These are phyloP conservation scores for Sporothrix inflata DNA, from an alignment of 2,329 filamentous ascomycete genomes.

Conservation along the genomic window DNA sequence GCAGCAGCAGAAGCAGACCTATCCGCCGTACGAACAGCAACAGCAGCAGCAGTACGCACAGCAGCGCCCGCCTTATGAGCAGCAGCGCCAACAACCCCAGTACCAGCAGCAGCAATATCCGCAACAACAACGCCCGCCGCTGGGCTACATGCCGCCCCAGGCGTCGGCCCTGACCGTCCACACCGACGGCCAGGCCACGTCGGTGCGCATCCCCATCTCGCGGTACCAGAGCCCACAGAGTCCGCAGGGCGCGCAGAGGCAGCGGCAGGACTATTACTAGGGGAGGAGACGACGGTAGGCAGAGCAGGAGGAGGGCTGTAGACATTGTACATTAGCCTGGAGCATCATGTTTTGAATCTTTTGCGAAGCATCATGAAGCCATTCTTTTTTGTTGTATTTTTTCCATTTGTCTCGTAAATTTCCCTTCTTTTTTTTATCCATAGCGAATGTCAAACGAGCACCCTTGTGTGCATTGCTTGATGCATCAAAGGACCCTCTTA, in stretches of 20 bases:
- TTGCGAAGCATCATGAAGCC: conserved; percentile 13
- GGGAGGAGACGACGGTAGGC: neutral
- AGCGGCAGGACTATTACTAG: neutral
- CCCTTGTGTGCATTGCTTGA: neutral
- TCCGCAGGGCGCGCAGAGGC: neutral
- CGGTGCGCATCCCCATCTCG: conserved; percentile 32
- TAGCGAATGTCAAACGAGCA: neutral
- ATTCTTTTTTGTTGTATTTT: neutral
- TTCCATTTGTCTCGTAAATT: neutral
- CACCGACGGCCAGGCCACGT: conserved; percentile 26
- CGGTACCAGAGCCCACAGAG: conserved; percentile 19
- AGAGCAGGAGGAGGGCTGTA: neutral
- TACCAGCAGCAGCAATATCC: neutral
- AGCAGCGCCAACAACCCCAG: neutral
- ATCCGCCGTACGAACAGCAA: too few species aligned
- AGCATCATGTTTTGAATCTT: conserved; percentile 1
- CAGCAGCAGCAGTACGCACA: too few species aligned
- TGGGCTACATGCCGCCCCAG: conserved; percentile 15
- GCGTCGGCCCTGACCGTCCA: conserved; percentile 25
- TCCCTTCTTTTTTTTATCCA: neutral
- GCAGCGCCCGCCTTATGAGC: too few species aligned
- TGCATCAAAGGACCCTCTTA: neutral
- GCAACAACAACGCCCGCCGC: conserved; percentile 14
- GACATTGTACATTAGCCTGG: neutral
- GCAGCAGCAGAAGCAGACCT: neutral